Conservation (phyloP, 1,284 basidiomycete genomes). For the Neotropicomus parvogracilis region DNA sequence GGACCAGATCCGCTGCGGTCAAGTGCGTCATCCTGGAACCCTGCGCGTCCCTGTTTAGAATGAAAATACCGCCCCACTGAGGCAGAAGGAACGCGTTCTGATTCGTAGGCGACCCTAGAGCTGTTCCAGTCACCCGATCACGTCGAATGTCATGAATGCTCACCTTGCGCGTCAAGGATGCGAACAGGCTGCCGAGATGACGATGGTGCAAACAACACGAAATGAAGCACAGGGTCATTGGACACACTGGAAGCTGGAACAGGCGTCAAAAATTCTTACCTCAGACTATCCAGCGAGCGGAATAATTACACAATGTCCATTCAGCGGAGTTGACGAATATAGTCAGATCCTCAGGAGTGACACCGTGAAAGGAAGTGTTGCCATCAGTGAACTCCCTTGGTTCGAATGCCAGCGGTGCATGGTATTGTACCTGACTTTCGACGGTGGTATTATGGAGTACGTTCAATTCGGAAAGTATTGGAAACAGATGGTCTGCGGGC, state of each 20-base stretch:
- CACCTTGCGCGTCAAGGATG: conserved; percentile 62
- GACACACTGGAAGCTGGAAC: conserved; percentile 71
- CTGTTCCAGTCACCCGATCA: conserved; percentile 9
- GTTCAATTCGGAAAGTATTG: conserved; percentile 59
- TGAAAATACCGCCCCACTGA: conserved; percentile 91
- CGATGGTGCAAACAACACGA: conserved; percentile 88
- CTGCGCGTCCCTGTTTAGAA: conserved; percentile 61
- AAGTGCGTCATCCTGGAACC: conserved; percentile 35
- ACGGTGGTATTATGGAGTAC: conserved; percentile 86
- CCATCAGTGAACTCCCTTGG: conserved; percentile 44
- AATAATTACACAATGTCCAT: conserved; percentile 81
- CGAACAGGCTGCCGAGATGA: conserved; percentile 62
- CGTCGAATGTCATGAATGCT: conserved; percentile 14
- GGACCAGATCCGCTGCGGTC: conserved; percentile 44
- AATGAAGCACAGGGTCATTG: conserved; percentile 90
- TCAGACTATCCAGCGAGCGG: not conserved
- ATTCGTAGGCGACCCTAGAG: conserved; percentile 41
- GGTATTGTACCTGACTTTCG: conserved; percentile 91
- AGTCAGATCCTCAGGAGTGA: conserved; percentile 79
- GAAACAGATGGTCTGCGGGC: conserved; percentile 62
- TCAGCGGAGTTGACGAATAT: conserved; percentile 95
- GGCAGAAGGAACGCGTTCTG: conserved; percentile 84
- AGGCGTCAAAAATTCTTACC: conserved; percentile 13
- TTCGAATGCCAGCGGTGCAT: conserved; percentile 84
- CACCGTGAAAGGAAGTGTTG: conserved; percentile 44